These are phyloP conservation scores for Rhododendron simsii DNA, from an alignment of 148 eudicot species.

Conservation along the genomic window DNA sequence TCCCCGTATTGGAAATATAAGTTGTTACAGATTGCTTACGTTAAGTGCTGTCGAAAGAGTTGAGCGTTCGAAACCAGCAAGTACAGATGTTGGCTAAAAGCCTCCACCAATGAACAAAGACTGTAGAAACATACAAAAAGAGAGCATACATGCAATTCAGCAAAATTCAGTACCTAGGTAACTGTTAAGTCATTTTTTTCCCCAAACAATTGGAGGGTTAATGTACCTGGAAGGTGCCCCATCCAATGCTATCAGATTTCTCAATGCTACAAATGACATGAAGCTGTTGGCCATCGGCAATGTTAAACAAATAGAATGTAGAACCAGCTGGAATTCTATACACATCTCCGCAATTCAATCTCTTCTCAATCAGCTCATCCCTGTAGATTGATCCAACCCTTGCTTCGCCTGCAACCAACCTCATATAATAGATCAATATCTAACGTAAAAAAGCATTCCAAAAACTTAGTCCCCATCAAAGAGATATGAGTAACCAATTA, in stretches of 20 bases:
- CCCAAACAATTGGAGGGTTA: neutral
- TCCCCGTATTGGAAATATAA: too few species aligned
- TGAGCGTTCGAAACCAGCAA: too few species aligned
- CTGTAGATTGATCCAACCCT: constrained; percentile 60
- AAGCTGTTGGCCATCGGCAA: constrained; percentile 59
- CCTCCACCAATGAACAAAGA: too few species aligned
- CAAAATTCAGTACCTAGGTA: neutral
- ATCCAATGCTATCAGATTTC: constrained; percentile 40
- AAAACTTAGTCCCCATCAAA: too few species aligned
- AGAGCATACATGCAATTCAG: too few species aligned
- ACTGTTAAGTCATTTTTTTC: neutral
- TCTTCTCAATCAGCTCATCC: constrained; percentile 50
- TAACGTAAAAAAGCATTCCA: neutral
- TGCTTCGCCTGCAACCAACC: constrained; percentile 59
- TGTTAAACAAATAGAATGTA: constrained; percentile 64
- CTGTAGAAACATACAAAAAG: too few species aligned
- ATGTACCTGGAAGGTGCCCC: constrained; percentile 37
- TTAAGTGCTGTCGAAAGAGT: too few species aligned
- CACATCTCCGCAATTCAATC: constrained; percentile 61
- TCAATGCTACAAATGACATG: constrained; percentile 69
- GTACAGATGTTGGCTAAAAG: too few species aligned
- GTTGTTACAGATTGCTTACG: too few species aligned
- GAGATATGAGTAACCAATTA: neutral
- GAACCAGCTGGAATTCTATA: constrained; percentile 77
- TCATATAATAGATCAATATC: neutral